A percentile compares a stretch with the other conserved stretches of the same genome.
phyloP scores from a whole-genome alignment of 2,329 filamentous ascomycete genomes.

The Chrysosporium keratinophilum region DNA sequence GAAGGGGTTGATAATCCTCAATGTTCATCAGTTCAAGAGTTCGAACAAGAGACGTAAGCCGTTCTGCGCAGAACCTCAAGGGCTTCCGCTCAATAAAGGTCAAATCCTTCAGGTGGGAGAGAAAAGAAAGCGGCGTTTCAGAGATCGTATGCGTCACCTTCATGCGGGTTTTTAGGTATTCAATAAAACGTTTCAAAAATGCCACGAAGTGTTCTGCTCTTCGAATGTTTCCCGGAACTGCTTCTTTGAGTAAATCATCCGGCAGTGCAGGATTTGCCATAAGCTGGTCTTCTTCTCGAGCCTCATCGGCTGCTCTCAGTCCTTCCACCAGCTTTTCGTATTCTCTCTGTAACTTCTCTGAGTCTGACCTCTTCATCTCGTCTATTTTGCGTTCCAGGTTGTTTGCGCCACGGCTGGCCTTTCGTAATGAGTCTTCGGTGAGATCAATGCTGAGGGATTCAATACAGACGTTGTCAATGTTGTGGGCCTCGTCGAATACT shows the following conservation, averaged over 20 bases:
- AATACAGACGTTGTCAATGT: conserved; percentile 99
- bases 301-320: conserved; percentile 75
- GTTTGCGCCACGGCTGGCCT: conserved; percentile 78
- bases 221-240: conserved; percentile 90
- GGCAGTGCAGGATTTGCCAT: conserved; percentile 94
- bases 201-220: conserved; percentile 92
- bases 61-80: conserved; percentile 81
- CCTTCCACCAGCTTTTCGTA: conserved; percentile 94
- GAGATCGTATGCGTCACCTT: conserved; percentile 96
- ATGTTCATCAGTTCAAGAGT: conserved; percentile 95
- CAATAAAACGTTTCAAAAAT: conserved; percentile 92
- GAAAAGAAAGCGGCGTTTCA: conserved; percentile 87
- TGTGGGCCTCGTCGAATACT: conserved; percentile 97
- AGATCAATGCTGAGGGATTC: conserved; percentile 94
- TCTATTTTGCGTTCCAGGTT: conserved; percentile 84
- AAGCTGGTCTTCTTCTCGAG: conserved; percentile 84
- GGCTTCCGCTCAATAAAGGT: conserved; percentile 98
- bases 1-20: conserved; percentile 91
- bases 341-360: conserved; percentile 86
- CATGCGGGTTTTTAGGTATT: conserved; percentile 97
- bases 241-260: conserved; percentile 88
- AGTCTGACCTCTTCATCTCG: conserved; percentile 93
- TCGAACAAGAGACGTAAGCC: conserved; percentile 83
- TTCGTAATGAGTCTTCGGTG: conserved; percentile 85
- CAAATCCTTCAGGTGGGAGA: conserved; percentile 83